Conservation (phyloP, 2,329 filamentous ascomycete species). For the Fusarium transvaalense region DNA sequence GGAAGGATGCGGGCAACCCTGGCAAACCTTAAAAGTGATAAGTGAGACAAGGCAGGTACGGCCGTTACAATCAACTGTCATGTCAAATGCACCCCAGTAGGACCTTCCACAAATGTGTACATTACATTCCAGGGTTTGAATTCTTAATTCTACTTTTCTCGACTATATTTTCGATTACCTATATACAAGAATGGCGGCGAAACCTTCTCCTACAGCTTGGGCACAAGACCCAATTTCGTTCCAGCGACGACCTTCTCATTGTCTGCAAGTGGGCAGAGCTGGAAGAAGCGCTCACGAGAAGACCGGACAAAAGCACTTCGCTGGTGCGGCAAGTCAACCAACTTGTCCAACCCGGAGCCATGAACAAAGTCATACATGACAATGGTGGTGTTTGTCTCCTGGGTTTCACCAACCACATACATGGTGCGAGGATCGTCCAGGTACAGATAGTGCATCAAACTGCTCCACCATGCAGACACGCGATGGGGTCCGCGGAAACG, state of each 20-base stretch:
- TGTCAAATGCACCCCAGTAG: background rate
- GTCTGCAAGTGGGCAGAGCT: slow-evolving; percentile 70
- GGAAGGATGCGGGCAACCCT: background rate
- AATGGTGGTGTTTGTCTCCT: slow-evolving; percentile 76
- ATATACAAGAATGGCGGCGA: too few species aligned
- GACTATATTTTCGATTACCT: background rate
- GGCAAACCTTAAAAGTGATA: background rate
- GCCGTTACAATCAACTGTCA: background rate
- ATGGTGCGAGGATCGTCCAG: slow-evolving; percentile 70
- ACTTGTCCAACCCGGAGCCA: slow-evolving; percentile 78
- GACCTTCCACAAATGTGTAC: background rate
- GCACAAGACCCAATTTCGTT: slow-evolving; percentile 65
- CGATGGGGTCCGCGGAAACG: slow-evolving; percentile 71
- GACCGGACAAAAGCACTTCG: slow-evolving; percentile 75
- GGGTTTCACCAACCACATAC: slow-evolving; percentile 76
- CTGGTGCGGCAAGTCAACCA: slow-evolving; percentile 79
- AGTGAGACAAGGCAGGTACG: background rate
- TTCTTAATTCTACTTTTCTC: background rate
- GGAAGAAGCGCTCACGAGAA: slow-evolving; percentile 76
- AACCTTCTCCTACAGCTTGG: slow-evolving; percentile 67
- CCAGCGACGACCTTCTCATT: slow-evolving; percentile 68
- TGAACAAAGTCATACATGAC: slow-evolving; percentile 81
- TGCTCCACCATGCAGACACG: slow-evolving; percentile 72
- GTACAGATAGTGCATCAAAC: slow-evolving; percentile 72
- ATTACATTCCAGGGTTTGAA: background rate